Base-by-base conservation (phyloP, 2,329 filamentous ascomycete genomes). In the Chaetomium strumarium region DNA sequence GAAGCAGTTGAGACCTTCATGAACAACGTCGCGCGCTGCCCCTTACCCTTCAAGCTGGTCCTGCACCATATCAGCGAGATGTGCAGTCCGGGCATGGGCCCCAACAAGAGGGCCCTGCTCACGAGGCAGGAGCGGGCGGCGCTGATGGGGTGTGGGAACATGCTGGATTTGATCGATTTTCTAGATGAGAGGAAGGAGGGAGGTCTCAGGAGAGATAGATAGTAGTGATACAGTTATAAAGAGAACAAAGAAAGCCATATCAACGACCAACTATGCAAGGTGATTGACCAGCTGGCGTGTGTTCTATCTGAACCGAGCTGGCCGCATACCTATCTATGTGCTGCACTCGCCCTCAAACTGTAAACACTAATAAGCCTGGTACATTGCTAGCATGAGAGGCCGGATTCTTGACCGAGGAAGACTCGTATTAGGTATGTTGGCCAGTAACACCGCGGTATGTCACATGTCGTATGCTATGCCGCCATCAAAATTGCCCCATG, bases 11-110 rank as follows among this genome's bases (percentile, higher is more conserved):
- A 83, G 62, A 68, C 71, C 13, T 86, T 88, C 64, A 71, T 88
- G 70, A 76, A 72, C 54, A 76, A 79, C 54, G 76, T 76, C 10
- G 75, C 80, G 10, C 71, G 73, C 37, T 73, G 72, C 1, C 83
- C 84, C 6, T 70, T 87, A 29, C 83, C 83, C 2, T 76, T 81
- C 57, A 83, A 84, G 65, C 69, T 88, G 40, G 76, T 79, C 5
- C 71, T 83, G 52, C 84, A 88, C 64, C 85, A 88, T 64, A 64
- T 88, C 29, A 75, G 73, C 52, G 82, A 88, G 69, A 88, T 88
- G 84, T 78, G 75, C 58, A 75, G 72, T 1, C 77, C 79, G 5
- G 80, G 79, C 14, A 75, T 81, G 66, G 75, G 76, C 0, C 63
- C 72, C 12, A 72, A 79, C 62, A 80, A 80, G 66, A 65, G 64